Evolutionary conservation across 495 filamentous ascomycete species (phyloP).

Genomic region (Lepraria neglecta): DNA sequence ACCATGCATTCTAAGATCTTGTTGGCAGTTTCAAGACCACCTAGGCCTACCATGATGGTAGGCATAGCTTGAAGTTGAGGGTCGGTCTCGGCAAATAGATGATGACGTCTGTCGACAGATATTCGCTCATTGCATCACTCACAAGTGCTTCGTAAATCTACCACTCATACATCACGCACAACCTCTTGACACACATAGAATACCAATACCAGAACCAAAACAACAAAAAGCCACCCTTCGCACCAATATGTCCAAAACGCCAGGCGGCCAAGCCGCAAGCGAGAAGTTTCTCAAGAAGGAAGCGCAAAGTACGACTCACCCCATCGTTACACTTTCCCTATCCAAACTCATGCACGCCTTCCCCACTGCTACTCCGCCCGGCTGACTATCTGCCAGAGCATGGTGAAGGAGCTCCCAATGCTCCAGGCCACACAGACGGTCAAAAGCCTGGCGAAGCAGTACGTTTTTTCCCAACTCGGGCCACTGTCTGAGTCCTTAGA

Average conservation of each 20-base stretch:
- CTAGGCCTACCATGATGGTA: too few species aligned
- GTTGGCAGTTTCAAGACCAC: too few species aligned
- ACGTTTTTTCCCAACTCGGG: too few species aligned
- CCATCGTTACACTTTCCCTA: background rate
- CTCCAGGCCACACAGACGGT: conserved; percentile 23
- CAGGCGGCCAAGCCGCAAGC: conserved; percentile 22
- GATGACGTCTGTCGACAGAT: conserved; percentile 1
- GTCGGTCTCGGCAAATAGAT: too few species aligned
- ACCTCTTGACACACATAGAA: background rate
- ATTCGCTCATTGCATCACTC: background rate
- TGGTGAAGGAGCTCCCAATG: conserved; percentile 23
- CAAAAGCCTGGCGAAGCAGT: conserved; percentile 18
- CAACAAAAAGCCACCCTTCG: too few species aligned
- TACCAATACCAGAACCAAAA: background rate
- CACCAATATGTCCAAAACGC: conserved; percentile 21
- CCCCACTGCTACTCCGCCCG: background rate
- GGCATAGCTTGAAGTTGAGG: too few species aligned
- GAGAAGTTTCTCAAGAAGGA: conserved; percentile 29
- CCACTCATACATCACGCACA: background rate
- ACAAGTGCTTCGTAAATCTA: background rate
- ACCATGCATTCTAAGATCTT: too few species aligned
- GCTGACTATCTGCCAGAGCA: conserved; percentile 1
- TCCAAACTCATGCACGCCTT: background rate
- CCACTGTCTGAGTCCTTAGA: too few species aligned
- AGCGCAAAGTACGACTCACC: conserved; percentile 34